These are phyloP conservation scores for Colletotrichum costaricense DNA, from an alignment of 2,329 filamentous ascomycete genomes.

Conservation along the genomic window DNA sequence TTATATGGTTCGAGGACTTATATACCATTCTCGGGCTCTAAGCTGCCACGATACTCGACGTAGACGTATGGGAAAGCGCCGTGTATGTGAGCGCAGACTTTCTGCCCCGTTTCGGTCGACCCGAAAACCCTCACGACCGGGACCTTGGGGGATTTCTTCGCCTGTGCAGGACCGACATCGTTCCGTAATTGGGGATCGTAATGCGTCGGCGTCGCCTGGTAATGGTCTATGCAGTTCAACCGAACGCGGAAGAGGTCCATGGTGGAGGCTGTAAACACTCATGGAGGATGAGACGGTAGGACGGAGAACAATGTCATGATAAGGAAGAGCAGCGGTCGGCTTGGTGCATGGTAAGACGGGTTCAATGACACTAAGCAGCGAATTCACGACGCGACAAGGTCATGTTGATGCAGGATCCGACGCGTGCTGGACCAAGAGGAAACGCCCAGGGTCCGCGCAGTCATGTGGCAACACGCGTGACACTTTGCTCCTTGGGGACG, in stretches of 20 bases:
- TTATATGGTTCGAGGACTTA: neutral
- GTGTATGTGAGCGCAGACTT: slow-evolving; percentile 95
- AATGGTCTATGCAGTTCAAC: slow-evolving; percentile 96
- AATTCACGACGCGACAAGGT: slow-evolving; percentile 17
- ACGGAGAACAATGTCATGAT: neutral
- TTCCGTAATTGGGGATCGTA: slow-evolving; percentile 85
- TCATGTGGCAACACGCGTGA: slow-evolving; percentile 43
- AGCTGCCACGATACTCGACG: slow-evolving; percentile 81
- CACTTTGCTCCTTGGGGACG: neutral
- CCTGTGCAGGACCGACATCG: slow-evolving; percentile 68
- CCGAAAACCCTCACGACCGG: slow-evolving; percentile 93
- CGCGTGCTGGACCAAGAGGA: neutral
- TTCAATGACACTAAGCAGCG: slow-evolving; percentile 3
- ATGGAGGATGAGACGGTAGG: slow-evolving; percentile 14
- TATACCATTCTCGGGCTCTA: slow-evolving; percentile 76
- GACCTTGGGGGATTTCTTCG: slow-evolving; percentile 75
- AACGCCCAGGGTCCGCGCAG: slow-evolving; percentile 14
- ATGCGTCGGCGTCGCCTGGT: slow-evolving; percentile 81
- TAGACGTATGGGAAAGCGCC: slow-evolving; percentile 97
- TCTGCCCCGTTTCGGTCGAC: slow-evolving; percentile 92
- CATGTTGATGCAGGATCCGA: slow-evolving; percentile 13
- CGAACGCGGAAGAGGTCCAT: slow-evolving; percentile 87
- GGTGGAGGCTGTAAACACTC: slow-evolving; percentile 13
- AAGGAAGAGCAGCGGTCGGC: neutral
- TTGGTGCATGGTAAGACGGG: neutral